phyloP scores from a whole-genome alignment of 768 basidiomycete genomes.

The Lactifluus volemus region DNA sequence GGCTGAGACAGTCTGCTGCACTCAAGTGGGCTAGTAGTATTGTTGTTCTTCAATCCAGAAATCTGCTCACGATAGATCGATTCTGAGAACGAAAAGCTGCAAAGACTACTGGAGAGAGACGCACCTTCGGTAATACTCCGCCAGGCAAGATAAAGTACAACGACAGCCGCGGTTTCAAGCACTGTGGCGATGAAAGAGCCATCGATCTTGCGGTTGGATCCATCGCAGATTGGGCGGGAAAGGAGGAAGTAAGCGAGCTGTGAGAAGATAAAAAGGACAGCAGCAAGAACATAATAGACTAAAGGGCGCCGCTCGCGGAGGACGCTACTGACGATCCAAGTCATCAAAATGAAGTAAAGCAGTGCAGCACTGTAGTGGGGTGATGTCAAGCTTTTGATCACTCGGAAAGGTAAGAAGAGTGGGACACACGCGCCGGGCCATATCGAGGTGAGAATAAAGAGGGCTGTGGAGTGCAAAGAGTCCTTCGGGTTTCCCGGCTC shows the following conservation, averaged over 20 bases:
- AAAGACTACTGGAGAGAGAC: slow-evolving; percentile 20
- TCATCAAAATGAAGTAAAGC: slow-evolving; percentile 66
- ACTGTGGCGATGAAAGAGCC: slow-evolving; percentile 82
- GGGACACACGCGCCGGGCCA: slow-evolving; percentile 70
- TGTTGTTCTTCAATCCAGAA: slow-evolving; percentile 39
- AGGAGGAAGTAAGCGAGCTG: slow-evolving; percentile 84
- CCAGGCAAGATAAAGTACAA: slow-evolving; percentile 71
- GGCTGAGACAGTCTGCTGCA: not conserved
- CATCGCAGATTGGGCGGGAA: slow-evolving; percentile 64
- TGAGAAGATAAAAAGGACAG: slow-evolving; percentile 66
- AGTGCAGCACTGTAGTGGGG: slow-evolving; percentile 43
- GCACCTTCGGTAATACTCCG: slow-evolving; percentile 80
- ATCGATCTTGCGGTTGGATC: slow-evolving; percentile 63
- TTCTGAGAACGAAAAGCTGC: not conserved
- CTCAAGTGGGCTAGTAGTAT: slow-evolving; percentile 29
- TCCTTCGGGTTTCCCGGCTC: slow-evolving; percentile 50
- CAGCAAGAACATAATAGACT: slow-evolving; percentile 66
- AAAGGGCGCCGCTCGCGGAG: slow-evolving; percentile 77
- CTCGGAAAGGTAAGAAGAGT: not conserved
- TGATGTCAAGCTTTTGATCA: not conserved
- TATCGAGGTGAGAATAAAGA: slow-evolving; percentile 75
- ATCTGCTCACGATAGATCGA: slow-evolving; percentile 22
- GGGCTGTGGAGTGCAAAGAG: slow-evolving; percentile 52
- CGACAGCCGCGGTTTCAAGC: slow-evolving; percentile 69
- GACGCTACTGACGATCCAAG: slow-evolving; percentile 66